Evolutionary conservation across 257 asterid genomes (phyloP).

Genomic region (Przewalskia tangutica): DNA sequence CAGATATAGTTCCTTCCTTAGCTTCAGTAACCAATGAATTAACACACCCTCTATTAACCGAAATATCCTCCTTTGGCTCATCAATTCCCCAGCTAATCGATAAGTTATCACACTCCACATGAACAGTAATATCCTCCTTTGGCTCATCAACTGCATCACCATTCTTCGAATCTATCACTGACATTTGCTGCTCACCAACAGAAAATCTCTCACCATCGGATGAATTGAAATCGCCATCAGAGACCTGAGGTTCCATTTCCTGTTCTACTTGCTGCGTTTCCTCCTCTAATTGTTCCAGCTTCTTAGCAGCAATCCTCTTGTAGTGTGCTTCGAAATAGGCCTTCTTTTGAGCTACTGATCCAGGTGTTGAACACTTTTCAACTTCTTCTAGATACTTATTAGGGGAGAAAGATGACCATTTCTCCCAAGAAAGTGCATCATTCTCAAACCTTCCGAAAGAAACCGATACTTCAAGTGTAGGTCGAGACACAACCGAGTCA

Average conservation of each 20-base stretch:
- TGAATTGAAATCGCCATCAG: slow-evolving; percentile 7
- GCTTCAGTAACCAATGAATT: slow-evolving; percentile 20
- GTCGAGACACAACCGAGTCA: slow-evolving; percentile 37
- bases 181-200: slow-evolving; percentile 12
- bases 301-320: no score
- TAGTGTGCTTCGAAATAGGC: no score
- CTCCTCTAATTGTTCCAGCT: slow-evolving; percentile 56
- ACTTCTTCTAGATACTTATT: slow-evolving; percentile 93
- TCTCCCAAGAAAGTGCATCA: slow-evolving; percentile 90
- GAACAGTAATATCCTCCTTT: slow-evolving; percentile 17
- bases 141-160: slow-evolving; percentile 13
- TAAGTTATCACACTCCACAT: slow-evolving; percentile 18
- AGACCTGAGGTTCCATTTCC: not conserved
- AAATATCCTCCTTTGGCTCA: slow-evolving; percentile 18
- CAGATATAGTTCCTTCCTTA: slow-evolving; percentile 7
- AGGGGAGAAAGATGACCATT: slow-evolving; percentile 89
- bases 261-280: slow-evolving; percentile 23
- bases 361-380: slow-evolving; percentile 75
- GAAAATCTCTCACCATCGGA: slow-evolving; percentile 19
- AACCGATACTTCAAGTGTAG: slow-evolving; percentile 68
- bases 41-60: slow-evolving; percentile 14
- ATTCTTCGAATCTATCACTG: not conserved
- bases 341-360: slow-evolving; percentile 62
- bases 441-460: slow-evolving; percentile 86
- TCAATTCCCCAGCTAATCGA: not conserved